Evolutionary conservation across 2,329 filamentous ascomycete genomes (phyloP).

Genomic region (Fusarium albidum): DNA sequence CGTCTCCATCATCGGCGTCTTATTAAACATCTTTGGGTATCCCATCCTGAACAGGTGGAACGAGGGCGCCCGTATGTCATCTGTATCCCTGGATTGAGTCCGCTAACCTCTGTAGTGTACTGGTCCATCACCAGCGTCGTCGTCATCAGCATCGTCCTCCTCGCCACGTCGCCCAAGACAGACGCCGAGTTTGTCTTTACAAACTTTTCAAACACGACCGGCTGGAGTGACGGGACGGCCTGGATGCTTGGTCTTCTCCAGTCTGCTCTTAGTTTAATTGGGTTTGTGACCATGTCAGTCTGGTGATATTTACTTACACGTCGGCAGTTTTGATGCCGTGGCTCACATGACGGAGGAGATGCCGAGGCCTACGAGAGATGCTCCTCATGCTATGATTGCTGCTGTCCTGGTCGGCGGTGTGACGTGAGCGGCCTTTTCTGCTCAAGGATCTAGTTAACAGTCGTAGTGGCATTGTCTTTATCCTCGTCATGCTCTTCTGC

Average conservation of each 20-base stretch:
- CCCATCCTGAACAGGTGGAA: slow-evolving; percentile 52
- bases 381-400: slow-evolving; percentile 49
- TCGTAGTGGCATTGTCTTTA: slow-evolving; percentile 47
- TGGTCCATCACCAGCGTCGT: slow-evolving; percentile 53
- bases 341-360: slow-evolving; percentile 58
- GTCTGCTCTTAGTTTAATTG: slow-evolving; percentile 46
- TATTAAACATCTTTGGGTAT: slow-evolving; percentile 53
- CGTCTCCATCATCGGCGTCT: slow-evolving; percentile 32
- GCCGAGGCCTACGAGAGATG: slow-evolving; percentile 50
- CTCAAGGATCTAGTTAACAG: background rate
- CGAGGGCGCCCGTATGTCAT: slow-evolving; percentile 48
- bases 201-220: slow-evolving; percentile 54
- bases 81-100: background rate
- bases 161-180: slow-evolving; percentile 51
- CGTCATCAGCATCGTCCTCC: slow-evolving; percentile 52
- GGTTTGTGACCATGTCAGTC: background rate
- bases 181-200: slow-evolving; percentile 53
- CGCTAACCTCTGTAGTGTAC: slow-evolving; percentile 40
- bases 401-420: slow-evolving; percentile 52
- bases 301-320: background rate
- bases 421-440: slow-evolving; percentile 43
- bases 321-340: slow-evolving; percentile 50
- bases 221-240: slow-evolving; percentile 55
- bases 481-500: slow-evolving; percentile 53
- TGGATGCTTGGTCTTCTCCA: slow-evolving; percentile 58